These are phyloP conservation scores for Sordariomycetes sp. DNA, from an alignment of 2,329 filamentous ascomycete genomes.

Conservation along the genomic window DNA sequence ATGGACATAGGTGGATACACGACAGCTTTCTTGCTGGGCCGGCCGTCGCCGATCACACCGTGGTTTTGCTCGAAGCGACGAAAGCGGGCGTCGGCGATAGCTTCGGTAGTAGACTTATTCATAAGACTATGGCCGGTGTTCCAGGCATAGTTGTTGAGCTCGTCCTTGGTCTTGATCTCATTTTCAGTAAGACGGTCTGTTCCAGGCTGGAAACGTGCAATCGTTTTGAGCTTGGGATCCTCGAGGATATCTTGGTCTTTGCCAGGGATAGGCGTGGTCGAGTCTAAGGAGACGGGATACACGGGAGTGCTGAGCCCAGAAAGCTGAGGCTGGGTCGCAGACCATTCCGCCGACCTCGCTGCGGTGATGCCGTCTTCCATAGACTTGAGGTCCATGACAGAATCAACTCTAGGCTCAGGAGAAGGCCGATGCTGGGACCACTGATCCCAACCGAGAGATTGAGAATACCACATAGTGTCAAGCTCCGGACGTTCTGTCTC, in stretches of 20 bases:
- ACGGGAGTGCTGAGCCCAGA: neutral
- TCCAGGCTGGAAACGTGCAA: constrained; percentile 7
- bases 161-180: constrained; percentile 13
- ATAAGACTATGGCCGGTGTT: constrained; percentile 27
- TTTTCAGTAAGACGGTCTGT: constrained; percentile 13
- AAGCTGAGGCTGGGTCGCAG: too few relatives aligned
- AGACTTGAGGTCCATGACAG: too few relatives aligned
- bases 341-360: neutral
- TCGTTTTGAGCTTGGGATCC: neutral
- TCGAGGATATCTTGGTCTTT: neutral
- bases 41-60: constrained; percentile 28
- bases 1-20: constrained; percentile 20
- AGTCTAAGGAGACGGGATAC: neutral
- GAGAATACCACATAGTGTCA: neutral
- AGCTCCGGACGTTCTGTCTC: too few relatives aligned
- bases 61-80: constrained; percentile 17
- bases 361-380: too few relatives aligned
- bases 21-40: constrained; percentile 14
- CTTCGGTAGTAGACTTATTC: constrained; percentile 19
- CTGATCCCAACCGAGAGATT: neutral
- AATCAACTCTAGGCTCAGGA: neutral
- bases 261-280: neutral
- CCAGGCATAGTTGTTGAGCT: constrained; percentile 23
- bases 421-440: neutral
- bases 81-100: constrained; percentile 19